Base-by-base conservation (phyloP, 192 early-diverging fungal species). In the Coemansia sp. region DNA sequence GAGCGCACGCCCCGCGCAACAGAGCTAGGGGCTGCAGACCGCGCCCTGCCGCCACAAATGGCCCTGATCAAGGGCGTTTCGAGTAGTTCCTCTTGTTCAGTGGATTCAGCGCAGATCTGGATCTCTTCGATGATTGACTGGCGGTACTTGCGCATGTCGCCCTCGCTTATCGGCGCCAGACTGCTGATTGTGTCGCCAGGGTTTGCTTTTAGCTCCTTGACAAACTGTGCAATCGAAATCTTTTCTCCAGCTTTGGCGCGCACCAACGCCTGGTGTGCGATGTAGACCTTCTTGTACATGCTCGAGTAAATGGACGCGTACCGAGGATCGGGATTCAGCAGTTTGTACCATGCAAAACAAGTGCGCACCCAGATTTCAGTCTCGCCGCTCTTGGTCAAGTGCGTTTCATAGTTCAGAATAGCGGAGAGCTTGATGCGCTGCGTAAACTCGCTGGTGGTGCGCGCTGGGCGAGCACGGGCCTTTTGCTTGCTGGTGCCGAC, bases 311-410 rank as follows among this genome's bases (percentile, higher is more conserved):
- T 33, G 6, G 74, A 5, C 27, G 67, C 73, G 61, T 81, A 85
- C 3, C 49, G 66, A 38, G 74, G 62, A 10, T 74, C 69, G 8
- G 83, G 83, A 36, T 57, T 76, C 18, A 79, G 67, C 61, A 85
- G 70, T 53, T 81, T 85, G 62, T 85, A 85, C 75, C 74, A 85
- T 3, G 72, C 83, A 70, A 85, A 85, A 13, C 69, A 70, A 13
- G 83, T 85, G n/a, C 75, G 70, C 24, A 81, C 69, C 83, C 83
- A 85, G 40, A 85, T 68, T 24, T 76, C 78, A 6, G 78, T 74
- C 18, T 70, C 55, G n/a, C 73, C 76, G 15, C 31, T 67, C 27
- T 61, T 46, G 18, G 69, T 66, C 36, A 65, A 18, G 52, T 73
- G 73, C 16, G 75, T 71, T 44, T 85, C 73, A 61, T 78, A 85